A percentile compares a stretch with the other conserved stretches of the same genome.
Evolutionary conservation across 768 basidiomycete genomes (phyloP).

Genomic region (Neoboletus brunneissimus): DNA sequence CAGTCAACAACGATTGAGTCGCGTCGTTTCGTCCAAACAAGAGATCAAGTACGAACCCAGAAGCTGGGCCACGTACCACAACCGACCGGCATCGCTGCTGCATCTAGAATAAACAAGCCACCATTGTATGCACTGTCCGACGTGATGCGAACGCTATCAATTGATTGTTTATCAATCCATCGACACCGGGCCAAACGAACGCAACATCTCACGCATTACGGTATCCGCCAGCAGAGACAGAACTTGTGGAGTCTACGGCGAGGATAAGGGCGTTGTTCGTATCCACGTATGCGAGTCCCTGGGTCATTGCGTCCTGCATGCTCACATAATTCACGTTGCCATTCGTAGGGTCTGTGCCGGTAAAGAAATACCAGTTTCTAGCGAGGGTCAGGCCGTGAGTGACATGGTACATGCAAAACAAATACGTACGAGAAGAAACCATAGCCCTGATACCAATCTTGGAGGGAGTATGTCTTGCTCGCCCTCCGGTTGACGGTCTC

Average conservation of each 20-base stretch:
- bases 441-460: conserved; percentile 40
- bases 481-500: not conserved
- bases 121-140: conserved; percentile 53
- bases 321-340: conserved; percentile 63
- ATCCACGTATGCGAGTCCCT: conserved; percentile 60
- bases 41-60: conserved; percentile 34
- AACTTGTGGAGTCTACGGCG: conserved; percentile 55
- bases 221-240: conserved; percentile 45
- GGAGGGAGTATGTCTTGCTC: conserved; percentile 31
- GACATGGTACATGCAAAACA: not conserved
- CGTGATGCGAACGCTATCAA: conserved; percentile 59
- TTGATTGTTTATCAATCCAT: not conserved
- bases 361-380: conserved; percentile 67
- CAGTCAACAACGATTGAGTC: not conserved
- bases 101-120: conserved; percentile 74
- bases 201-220: conserved; percentile 46
- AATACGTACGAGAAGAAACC: conserved; percentile 54
- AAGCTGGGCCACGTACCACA: conserved; percentile 63
- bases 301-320: conserved; percentile 42
- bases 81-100: conserved; percentile 65
- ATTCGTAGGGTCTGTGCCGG: conserved; percentile 60
- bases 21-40: not conserved
- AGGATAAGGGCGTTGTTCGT: conserved; percentile 50
- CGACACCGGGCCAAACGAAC: not conserved
- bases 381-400: not conserved